These are phyloP conservation scores for Gentiana dahurica DNA, from an alignment of 257 asterid genomes.

Conservation along the genomic window DNA sequence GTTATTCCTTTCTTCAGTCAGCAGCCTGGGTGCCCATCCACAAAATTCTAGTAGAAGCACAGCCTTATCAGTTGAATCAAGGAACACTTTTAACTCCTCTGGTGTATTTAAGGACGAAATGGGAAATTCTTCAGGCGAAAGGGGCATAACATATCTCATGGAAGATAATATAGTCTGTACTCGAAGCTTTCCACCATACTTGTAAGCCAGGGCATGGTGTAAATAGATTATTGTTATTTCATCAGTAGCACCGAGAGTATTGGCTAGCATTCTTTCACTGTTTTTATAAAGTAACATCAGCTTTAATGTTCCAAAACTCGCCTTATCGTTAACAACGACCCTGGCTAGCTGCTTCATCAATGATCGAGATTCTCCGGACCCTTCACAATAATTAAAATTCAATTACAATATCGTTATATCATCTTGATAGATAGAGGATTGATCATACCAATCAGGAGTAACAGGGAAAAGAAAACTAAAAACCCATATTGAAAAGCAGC, in stretches of 20 bases:
- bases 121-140: conserved; percentile 48
- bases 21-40: conserved; percentile 76
- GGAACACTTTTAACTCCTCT: conserved; percentile 49
- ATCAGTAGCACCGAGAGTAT: conserved; percentile 66
- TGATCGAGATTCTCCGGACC: conserved; percentile 90
- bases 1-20: conserved; percentile 29
- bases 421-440: neutral
- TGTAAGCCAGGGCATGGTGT: conserved; percentile 50
- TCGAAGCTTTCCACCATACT: conserved; percentile 67
- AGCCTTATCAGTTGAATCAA: conserved; percentile 81
- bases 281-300: conserved; percentile 65
- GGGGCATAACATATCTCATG: conserved; percentile 44
- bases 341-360: conserved; percentile 64
- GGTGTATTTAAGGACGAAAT: conserved; percentile 42
- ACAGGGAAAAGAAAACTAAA: conserved; percentile 2
- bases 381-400: conserved; percentile 25
- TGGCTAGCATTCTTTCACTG: conserved; percentile 63
- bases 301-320: conserved; percentile 43
- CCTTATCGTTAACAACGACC: conserved; percentile 42
- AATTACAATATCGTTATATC: neutral
- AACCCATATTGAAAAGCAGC: neutral
- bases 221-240: conserved; percentile 52
- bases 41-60: conserved; percentile 75
- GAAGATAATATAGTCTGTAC: conserved; percentile 66
- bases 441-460: neutral